Evolutionary conservation across 768 basidiomycete genomes (phyloP), one percentile per base, ranked within the genome.

Genomic region (Lactarius akahatsu): DNA sequence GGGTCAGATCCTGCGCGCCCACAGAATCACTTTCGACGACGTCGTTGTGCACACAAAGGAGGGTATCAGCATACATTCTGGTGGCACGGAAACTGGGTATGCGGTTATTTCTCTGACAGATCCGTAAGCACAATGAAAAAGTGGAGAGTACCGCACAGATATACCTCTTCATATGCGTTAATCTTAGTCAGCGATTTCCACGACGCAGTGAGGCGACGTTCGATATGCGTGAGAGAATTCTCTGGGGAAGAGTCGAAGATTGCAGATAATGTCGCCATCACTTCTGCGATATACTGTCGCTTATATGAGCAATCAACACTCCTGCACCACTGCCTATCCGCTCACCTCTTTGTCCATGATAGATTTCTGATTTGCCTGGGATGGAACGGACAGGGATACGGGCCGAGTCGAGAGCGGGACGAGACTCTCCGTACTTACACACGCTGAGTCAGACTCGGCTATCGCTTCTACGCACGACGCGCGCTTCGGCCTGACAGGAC

Each of bases 1-100:
- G 28, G 23, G 16, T 15, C 26, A 66, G 56, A 50, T 66, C 45
- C 30, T 30, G 13, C 28, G 15, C 34, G 15, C 56, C 60, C 20
- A 52, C 40, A 15, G 30, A 55, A 23, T 34, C 60, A 16, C 43
- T 57, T 50, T 41, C 56, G 16, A 62, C 28, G 28, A 66, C 32
- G 34, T 62, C 60, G 36, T 52, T 62, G 20, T 66, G 65, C 11
- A 57, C 60, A 32, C 60, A 66, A 32, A 61, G 60, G 9, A 66
- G 60, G 9, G 65, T 57, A 28, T 62, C 36, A 3, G 55, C 64
- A 18, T 45, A 65, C 32, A 56, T 61, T n/a, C 43, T 36, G 15
- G 64, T 57, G 3, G 55, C 28, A 45, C 60, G 59, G 3, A 61
- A 47, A 28, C 5, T 47, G 11, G 59, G 26, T 43, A n/a, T 23